Evolutionary conservation across 2,329 filamentous ascomycete genomes (phyloP).

Genomic region (Emmonsiellopsis sp.): DNA sequence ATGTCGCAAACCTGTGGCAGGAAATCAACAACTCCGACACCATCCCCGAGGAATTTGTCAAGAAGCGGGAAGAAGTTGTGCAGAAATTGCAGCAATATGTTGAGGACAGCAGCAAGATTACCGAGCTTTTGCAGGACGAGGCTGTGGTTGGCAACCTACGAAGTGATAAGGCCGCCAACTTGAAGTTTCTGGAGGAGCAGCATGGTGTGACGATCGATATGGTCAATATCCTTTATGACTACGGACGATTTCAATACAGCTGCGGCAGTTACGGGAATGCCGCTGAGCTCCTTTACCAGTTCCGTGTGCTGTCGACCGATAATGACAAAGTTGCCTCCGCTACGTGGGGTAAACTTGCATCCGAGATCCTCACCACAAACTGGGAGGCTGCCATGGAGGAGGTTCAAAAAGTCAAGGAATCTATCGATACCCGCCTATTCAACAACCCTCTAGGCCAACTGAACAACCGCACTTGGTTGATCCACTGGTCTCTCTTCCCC

Average conservation of each 20-base stretch:
- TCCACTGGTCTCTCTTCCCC: slow-evolving; percentile 97
- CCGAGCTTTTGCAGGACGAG: slow-evolving; percentile 75
- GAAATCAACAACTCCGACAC: slow-evolving; percentile 75
- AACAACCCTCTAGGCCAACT: slow-evolving; percentile 94
- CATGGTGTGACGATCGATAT: slow-evolving; percentile 91
- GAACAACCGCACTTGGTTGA: slow-evolving; percentile 90
- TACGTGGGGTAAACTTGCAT: slow-evolving; percentile 96
- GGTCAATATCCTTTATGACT: slow-evolving; percentile 92
- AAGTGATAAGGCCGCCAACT: slow-evolving; percentile 96
- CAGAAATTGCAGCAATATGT: slow-evolving; percentile 73
- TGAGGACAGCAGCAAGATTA: slow-evolving; percentile 81
- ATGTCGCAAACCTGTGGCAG: slow-evolving; percentile 83
- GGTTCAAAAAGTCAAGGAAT: slow-evolving; percentile 79
- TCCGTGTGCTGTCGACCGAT: slow-evolving; percentile 95
- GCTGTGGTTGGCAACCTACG: slow-evolving; percentile 84
- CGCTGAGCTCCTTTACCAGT: slow-evolving; percentile 90
- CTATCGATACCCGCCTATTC: slow-evolving; percentile 90
- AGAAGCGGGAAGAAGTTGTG: slow-evolving; percentile 84
- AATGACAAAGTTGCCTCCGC: slow-evolving; percentile 94
- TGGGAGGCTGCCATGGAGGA: slow-evolving; percentile 94
- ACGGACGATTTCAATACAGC: slow-evolving; percentile 95
- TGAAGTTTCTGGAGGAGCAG: slow-evolving; percentile 95
- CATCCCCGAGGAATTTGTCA: slow-evolving; percentile 73
- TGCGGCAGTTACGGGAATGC: slow-evolving; percentile 89
- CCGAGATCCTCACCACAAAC: slow-evolving; percentile 87